These are phyloP conservation scores for Aspergillus niger DNA, from an alignment of 2,329 filamentous ascomycete genomes.

Conservation along the genomic window DNA sequence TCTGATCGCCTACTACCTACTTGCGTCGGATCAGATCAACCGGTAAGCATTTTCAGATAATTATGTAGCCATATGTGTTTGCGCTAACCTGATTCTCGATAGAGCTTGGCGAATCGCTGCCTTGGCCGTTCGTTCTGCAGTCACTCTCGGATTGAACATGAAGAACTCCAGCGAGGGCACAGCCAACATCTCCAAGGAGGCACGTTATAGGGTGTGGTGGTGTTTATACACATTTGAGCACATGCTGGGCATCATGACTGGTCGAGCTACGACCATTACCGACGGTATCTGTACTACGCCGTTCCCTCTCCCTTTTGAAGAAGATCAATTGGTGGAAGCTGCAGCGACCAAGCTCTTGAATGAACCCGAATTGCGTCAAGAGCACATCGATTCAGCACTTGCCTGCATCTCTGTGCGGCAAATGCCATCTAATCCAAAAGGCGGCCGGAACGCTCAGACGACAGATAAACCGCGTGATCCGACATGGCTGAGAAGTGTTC, in stretches of 20 bases:
- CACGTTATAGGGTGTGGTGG: slow-evolving; percentile 51
- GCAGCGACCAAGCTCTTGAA: slow-evolving; percentile 37
- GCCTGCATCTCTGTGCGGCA: slow-evolving; percentile 35
- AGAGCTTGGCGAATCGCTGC: slow-evolving; percentile 48
- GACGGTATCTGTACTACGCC: slow-evolving; percentile 48
- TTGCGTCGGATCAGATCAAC: slow-evolving; percentile 48
- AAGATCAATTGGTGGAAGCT: slow-evolving; percentile 40
- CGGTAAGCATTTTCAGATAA: slow-evolving; percentile 31
- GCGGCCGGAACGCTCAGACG: slow-evolving; percentile 28
- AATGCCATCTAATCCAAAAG: slow-evolving; percentile 34
- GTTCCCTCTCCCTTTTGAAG: slow-evolving; percentile 45
- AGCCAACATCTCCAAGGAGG: slow-evolving; percentile 44
- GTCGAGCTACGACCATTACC: slow-evolving; percentile 45
- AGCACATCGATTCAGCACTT: slow-evolving; percentile 32
- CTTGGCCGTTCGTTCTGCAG: slow-evolving; percentile 46
- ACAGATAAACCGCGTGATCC: slow-evolving; percentile 29
- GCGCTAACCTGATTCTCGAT: not conserved
- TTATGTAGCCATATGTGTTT: not conserved
- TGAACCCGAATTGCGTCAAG: slow-evolving; percentile 33
- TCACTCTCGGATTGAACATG: slow-evolving; percentile 49
- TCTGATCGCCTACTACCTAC: slow-evolving; percentile 47
- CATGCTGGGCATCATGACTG: slow-evolving; percentile 49
- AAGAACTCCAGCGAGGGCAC: slow-evolving; percentile 43
- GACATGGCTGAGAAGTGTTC: slow-evolving; percentile 39
- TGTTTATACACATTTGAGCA: slow-evolving; percentile 49